Conservation (phyloP, 1,139 yeast genomes). For the Yamadazyma atlantica region DNA sequence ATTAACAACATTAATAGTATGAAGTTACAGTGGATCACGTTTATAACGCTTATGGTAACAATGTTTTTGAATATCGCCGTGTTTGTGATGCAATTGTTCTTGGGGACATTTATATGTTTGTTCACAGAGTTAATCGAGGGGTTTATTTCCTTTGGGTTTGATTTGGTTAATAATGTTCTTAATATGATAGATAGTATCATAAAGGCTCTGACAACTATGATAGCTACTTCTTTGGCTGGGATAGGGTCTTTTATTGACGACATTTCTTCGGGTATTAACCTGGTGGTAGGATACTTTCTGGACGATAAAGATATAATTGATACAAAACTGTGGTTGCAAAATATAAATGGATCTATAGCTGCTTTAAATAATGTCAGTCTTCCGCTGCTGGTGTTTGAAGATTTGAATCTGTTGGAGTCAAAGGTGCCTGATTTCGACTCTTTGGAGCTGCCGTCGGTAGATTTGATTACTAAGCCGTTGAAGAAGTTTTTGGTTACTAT, state of each 20-base stretch:
- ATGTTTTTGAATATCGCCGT: conserved; percentile 59
- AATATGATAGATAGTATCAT: conserved; percentile 48
- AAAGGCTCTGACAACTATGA: conserved; percentile 13
- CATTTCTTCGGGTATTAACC: conserved; percentile 12
- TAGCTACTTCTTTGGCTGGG: conserved; percentile 11
- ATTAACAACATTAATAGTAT: conserved; percentile 45
- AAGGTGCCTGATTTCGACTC: conserved; percentile 58
- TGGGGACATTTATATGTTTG: conserved; percentile 87
- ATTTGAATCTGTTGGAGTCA: conserved; percentile 44
- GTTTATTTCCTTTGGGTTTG: conserved; percentile 67
- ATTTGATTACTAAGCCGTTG: conserved; percentile 21
- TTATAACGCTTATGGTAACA: conserved; percentile 41
- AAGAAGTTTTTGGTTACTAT: conserved; percentile 12
- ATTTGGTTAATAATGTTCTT: conserved; percentile 63
- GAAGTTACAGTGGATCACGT: conserved; percentile 38
- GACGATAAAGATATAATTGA: conserved; percentile 28
- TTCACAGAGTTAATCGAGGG: conserved; percentile 73
- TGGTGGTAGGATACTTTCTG: conserved; percentile 48
- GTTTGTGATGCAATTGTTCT: conserved; percentile 67
- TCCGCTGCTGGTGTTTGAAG: conserved; percentile 57
- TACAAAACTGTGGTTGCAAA: conserved; percentile 21
- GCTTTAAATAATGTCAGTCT: conserved; percentile 59
- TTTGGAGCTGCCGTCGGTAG: conserved; percentile 38
- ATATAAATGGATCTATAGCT: conserved; percentile 59
- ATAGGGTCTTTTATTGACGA: conserved; percentile 7